A percentile compares a stretch with the other conserved stretches of the same genome.
phyloP scores from a whole-genome alignment of 2,329 filamentous ascomycete genomes.

The Fusarium paranaense region DNA sequence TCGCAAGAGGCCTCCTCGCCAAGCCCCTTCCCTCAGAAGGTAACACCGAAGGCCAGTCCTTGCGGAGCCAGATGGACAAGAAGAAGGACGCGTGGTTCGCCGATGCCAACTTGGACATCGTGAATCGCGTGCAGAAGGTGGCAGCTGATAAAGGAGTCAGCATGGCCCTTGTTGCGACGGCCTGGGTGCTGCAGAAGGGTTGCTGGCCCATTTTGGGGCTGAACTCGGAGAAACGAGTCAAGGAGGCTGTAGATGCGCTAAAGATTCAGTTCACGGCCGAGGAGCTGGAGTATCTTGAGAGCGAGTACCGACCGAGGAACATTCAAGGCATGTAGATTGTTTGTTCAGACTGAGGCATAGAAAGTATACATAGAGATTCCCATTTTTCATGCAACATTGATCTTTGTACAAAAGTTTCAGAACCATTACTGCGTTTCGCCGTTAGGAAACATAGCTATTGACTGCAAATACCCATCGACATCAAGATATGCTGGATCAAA shows the following conservation, averaged over 20 bases:
- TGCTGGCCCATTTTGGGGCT: slow-evolving; percentile 72
- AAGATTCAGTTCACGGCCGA: slow-evolving; percentile 65
- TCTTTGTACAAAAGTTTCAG: neutral
- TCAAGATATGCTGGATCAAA: slow-evolving; percentile 42
- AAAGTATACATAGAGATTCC: slow-evolving; percentile 1
- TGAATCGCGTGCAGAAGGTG: slow-evolving; percentile 61
- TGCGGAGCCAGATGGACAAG: slow-evolving; percentile 36
- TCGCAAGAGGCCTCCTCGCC: slow-evolving; percentile 48
- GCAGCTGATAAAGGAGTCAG: slow-evolving; percentile 67
- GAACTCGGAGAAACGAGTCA: slow-evolving; percentile 68
- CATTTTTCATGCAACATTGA: neutral
- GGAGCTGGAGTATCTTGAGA: slow-evolving; percentile 72
- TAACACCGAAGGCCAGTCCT: slow-evolving; percentile 13
- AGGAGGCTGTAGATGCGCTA: slow-evolving; percentile 65
- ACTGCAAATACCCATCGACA: slow-evolving; percentile 28
- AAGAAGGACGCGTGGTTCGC: slow-evolving; percentile 42
- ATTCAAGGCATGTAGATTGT: slow-evolving; percentile 48
- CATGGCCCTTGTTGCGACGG: slow-evolving; percentile 74
- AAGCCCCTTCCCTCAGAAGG: slow-evolving; percentile 40
- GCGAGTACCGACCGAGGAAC: slow-evolving; percentile 67
- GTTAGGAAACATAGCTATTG: slow-evolving; percentile 30
- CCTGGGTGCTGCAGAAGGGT: slow-evolving; percentile 69
- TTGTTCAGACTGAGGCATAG: neutral
- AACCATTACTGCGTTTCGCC: neutral
- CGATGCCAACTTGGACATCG: slow-evolving; percentile 45